Conservation (phyloP, 371 early-diverging fungal species). For the Zychaea mexicana region DNA sequence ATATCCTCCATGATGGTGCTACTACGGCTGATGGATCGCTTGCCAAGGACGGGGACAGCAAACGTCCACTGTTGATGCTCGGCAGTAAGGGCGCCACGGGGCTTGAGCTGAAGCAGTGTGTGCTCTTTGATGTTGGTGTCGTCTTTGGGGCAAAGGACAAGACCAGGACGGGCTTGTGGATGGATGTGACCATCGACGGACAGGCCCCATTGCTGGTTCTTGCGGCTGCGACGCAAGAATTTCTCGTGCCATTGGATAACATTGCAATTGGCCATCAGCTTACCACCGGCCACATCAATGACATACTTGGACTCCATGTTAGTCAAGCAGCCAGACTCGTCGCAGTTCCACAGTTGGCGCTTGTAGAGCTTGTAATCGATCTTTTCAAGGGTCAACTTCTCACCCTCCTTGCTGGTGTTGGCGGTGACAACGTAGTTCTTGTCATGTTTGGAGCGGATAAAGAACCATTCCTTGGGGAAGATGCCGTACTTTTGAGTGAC, state of each 20-base stretch:
- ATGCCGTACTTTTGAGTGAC: conserved; percentile 41
- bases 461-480: conserved; percentile 51
- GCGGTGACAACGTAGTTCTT: conserved; percentile 33
- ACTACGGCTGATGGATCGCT: conserved; percentile 17
- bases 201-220: conserved; percentile 51
- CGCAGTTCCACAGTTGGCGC: conserved; percentile 59
- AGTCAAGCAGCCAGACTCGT: conserved; percentile 49
- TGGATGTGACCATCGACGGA: conserved; percentile 49
- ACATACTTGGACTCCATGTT: conserved; percentile 57
- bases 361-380: conserved; percentile 35
- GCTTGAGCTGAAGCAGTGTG: conserved; percentile 25
- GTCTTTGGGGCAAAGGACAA: conserved; percentile 31
- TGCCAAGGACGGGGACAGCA: conserved; percentile 36
- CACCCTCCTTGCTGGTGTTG: conserved; percentile 30
- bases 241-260: conserved; percentile 44
- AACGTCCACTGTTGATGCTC: conserved; percentile 46
- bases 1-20: conserved; percentile 22
- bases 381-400: conserved; percentile 34
- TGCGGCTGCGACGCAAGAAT: conserved; percentile 34
- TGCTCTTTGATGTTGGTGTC: conserved; percentile 22
- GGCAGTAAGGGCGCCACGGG: conserved; percentile 26
- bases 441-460: conserved; percentile 45
- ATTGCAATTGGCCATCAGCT: conserved; percentile 28
- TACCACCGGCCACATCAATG: conserved; percentile 55
- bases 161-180: conserved; percentile 29